These are phyloP conservation scores for Pleurotus citrinopileatus DNA, from an alignment of 768 basidiomycete species.

Conservation along the genomic window DNA sequence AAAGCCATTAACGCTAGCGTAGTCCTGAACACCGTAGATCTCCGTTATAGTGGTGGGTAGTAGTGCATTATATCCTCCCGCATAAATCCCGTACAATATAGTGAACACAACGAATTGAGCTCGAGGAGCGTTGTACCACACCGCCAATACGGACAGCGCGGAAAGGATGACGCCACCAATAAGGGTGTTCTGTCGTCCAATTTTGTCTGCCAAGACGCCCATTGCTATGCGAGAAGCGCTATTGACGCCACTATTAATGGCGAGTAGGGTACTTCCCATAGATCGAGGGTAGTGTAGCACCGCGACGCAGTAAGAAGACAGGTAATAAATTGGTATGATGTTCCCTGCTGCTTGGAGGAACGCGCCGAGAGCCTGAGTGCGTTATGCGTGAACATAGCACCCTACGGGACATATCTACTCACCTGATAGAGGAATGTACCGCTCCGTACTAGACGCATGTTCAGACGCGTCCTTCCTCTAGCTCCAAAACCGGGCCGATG, in stretches of 20 bases:
- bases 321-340: slow-evolving; percentile 40
- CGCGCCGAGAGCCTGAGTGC: slow-evolving; percentile 31
- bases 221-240: slow-evolving; percentile 36
- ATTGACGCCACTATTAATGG: slow-evolving; percentile 41
- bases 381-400: background rate
- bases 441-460: slow-evolving; percentile 32
- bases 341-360: slow-evolving; percentile 44
- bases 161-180: slow-evolving; percentile 36
- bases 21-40: slow-evolving; percentile 34
- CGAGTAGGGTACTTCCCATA: slow-evolving; percentile 35
- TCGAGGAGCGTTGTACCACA: slow-evolving; percentile 39
- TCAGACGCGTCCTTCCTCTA: slow-evolving; percentile 26
- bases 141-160: slow-evolving; percentile 32
- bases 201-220: slow-evolving; percentile 38
- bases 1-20: slow-evolving; percentile 31
- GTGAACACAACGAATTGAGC: slow-evolving; percentile 36
- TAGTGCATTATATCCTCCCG: slow-evolving; percentile 39
- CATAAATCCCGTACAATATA: slow-evolving; percentile 38
- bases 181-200: slow-evolving; percentile 44
- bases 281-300: slow-evolving; percentile 34
- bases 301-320: slow-evolving; percentile 37
- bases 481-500: slow-evolving; percentile 20
- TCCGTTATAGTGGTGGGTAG: slow-evolving; percentile 36
- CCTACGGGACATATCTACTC: background rate
- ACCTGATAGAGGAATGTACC: slow-evolving; percentile 43